Evolutionary conservation across 345 rosid genomes (phyloP).

Genomic region (Diplotaxis tenuifolia): DNA sequence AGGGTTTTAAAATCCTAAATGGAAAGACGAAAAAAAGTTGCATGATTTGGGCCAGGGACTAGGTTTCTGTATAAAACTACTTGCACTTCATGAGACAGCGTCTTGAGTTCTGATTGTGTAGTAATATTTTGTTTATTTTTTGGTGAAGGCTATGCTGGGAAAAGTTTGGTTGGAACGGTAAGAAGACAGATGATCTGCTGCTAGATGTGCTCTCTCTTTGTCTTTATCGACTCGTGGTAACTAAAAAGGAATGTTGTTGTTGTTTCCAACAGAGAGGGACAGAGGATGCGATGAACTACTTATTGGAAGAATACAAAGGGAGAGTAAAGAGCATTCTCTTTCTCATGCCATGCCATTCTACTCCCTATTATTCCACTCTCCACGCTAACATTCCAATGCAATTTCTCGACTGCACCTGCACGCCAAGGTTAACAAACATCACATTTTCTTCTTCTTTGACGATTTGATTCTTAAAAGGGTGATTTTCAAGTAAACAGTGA

Average conservation of each 20-base stretch:
- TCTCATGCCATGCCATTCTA: constrained; percentile 93
- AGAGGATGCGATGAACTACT: constrained; percentile 86
- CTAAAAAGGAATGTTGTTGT: constrained; percentile 11
- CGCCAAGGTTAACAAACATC: constrained; percentile 66
- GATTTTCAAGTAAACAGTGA: constrained; percentile 47
- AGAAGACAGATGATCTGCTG: constrained; percentile 78
- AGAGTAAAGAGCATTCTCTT: constrained; percentile 67
- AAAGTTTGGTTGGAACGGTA: constrained; percentile 81
- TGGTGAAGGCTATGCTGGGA: constrained; percentile 86
- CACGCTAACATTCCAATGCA: constrained; percentile 69
- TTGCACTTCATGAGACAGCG: background rate
- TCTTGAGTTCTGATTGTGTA: constrained; percentile 16
- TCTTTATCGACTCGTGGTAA: constrained; percentile 8
- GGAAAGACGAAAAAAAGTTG: background rate
- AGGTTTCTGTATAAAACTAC: background rate
- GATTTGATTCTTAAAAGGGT: constrained; percentile 7
- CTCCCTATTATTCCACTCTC: constrained; percentile 83
- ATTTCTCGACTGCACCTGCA: constrained; percentile 69
- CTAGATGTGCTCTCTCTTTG: constrained; percentile 1
- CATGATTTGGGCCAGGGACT: background rate
- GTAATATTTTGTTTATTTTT: background rate
- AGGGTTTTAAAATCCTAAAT: background rate
- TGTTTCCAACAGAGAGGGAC: constrained; percentile 77
- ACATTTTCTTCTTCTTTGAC: constrained; percentile 12
- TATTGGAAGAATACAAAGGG: constrained; percentile 58